Evolutionary conservation across 768 basidiomycete species (phyloP).

Genomic region (Tylopilus intermedius): DNA sequence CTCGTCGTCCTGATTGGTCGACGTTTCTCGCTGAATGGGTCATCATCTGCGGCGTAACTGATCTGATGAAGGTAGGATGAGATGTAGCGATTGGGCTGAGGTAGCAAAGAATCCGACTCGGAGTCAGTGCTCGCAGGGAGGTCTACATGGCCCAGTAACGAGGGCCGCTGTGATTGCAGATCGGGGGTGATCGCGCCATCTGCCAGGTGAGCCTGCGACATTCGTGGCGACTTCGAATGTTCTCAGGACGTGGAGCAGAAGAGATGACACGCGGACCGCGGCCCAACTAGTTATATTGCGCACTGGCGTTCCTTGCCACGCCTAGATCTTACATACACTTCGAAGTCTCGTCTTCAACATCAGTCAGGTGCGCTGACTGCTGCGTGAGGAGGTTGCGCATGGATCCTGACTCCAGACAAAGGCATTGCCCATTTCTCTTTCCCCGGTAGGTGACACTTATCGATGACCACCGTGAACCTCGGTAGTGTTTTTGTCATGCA

Average conservation of each 20-base stretch:
- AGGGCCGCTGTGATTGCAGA: neutral
- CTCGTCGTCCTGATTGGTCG: neutral
- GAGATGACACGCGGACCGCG: neutral
- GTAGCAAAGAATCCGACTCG: neutral
- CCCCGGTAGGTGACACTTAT: too few species aligned
- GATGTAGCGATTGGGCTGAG: neutral
- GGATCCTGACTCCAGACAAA: too few species aligned
- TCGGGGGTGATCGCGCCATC: neutral
- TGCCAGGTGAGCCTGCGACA: neutral
- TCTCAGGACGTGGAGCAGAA: neutral
- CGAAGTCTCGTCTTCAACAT: too few species aligned
- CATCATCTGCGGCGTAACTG: constrained; percentile 6
- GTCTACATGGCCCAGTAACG: neutral
- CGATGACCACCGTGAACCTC: too few species aligned
- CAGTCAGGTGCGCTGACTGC: too few species aligned
- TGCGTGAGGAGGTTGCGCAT: too few species aligned
- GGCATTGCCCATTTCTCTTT: too few species aligned
- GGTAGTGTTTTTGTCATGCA: too few species aligned
- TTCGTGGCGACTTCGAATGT: neutral
- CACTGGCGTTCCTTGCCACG: neutral
- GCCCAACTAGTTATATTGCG: too few species aligned
- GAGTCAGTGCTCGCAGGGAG: neutral
- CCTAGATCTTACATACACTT: neutral
- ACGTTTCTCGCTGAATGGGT: constrained; percentile 6
- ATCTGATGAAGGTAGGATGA: constrained; percentile 10